A percentile compares a stretch with the other conserved stretches of the same genome.
Evolutionary conservation across 78 protist species (phyloP).

Genomic region (Dictyostelium firmibasis): DNA sequence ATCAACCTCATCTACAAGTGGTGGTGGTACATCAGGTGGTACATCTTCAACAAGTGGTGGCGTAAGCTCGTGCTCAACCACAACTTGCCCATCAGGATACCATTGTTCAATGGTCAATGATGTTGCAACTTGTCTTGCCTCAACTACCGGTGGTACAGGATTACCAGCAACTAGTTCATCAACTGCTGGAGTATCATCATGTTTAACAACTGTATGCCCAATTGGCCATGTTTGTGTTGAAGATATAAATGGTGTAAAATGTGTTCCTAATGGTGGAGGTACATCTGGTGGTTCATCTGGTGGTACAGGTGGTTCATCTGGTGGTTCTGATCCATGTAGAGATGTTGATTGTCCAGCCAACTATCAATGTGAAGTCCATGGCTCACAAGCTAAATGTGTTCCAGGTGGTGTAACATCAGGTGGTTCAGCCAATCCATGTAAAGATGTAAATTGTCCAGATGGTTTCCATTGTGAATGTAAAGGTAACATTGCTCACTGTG

Average conservation of each 20-base stretch:
- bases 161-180: background rate
- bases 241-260: background rate
- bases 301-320: background rate
- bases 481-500: background rate
- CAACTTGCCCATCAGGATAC: background rate
- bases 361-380: background rate
- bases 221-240: background rate
- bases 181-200: background rate
- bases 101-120: background rate
- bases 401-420: background rate
- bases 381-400: background rate
- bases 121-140: background rate
- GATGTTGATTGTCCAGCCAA: background rate
- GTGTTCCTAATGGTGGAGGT: background rate
- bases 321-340: background rate
- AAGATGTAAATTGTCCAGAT: background rate
- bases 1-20: background rate
- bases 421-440: background rate
- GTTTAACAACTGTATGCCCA: background rate
- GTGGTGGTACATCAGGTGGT: background rate
- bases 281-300: background rate
- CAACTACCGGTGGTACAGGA: background rate
- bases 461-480: conserved; percentile 9
- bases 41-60: background rate
- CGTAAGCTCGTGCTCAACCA: background rate